These are phyloP conservation scores for Cornus controversa DNA, from an alignment of 148 eudicot species.

Conservation along the genomic window DNA sequence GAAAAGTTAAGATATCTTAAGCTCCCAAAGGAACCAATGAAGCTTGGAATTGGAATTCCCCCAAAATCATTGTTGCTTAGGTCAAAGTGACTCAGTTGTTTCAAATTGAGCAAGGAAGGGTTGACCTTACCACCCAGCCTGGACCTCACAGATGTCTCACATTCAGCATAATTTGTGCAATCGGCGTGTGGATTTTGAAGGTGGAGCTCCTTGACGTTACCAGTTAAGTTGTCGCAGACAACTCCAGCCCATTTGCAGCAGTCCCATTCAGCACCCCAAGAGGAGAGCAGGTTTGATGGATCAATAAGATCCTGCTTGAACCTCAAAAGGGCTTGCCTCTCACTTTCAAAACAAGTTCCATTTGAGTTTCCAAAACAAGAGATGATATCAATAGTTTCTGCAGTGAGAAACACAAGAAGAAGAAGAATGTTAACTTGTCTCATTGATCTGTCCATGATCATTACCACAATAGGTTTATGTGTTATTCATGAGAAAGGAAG, in stretches of 20 bases:
- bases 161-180: background rate
- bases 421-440: too few relatives aligned
- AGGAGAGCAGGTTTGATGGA: conserved; percentile 6
- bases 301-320: conserved; percentile 4
- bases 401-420: too few relatives aligned
- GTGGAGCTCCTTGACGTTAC: conserved; percentile 4
- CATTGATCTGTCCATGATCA: too few relatives aligned
- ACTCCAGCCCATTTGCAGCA: conserved; percentile 20
- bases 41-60: conserved; percentile 7
- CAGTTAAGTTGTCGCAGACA: conserved; percentile 9
- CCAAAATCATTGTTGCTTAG: background rate
- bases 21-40: background rate
- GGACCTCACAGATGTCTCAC: background rate
- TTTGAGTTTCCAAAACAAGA: too few relatives aligned
- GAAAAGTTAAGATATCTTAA: background rate
- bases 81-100: conserved; percentile 3
- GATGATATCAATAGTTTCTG: too few relatives aligned
- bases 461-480: too few relatives aligned
- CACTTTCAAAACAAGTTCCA: too few relatives aligned
- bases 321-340: background rate
- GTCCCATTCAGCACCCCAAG: background rate
- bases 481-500: too few relatives aligned
- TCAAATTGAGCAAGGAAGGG: conserved; percentile 9
- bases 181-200: background rate
- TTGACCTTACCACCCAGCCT: background rate